These are phyloP conservation scores for Dipteronia sinensis DNA, from an alignment of 345 rosid species.

Conservation along the genomic window DNA sequence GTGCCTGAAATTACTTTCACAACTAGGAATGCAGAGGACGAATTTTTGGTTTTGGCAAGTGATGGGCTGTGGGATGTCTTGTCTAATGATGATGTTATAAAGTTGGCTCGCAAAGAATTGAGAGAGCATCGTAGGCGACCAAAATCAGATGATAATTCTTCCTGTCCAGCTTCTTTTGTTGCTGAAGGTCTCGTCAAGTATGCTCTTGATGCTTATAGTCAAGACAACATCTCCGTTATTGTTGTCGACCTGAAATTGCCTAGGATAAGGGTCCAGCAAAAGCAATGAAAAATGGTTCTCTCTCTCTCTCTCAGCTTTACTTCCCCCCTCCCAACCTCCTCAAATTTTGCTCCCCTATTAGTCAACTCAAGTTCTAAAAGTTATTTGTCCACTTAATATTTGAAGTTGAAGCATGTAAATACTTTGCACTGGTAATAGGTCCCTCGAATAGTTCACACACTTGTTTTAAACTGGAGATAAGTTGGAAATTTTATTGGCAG, in stretches of 20 bases:
- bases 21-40: constrained; percentile 34
- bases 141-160: not conserved
- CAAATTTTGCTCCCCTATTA: too few species aligned
- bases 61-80: constrained; percentile 57
- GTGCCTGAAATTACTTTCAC: constrained; percentile 46
- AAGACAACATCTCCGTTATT: constrained; percentile 27
- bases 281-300: not conserved
- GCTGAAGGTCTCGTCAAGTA: constrained; percentile 3
- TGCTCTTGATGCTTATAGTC: constrained; percentile 14
- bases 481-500: too few species aligned
- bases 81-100: constrained; percentile 37
- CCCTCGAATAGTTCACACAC: too few species aligned
- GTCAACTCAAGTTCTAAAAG: too few species aligned
- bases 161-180: constrained; percentile 1
- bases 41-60: constrained; percentile 47
- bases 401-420: not conserved
- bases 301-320: not conserved
- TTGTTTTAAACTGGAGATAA: not conserved
- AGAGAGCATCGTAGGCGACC: constrained; percentile 8
- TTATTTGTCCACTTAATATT: not conserved
- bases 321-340: too few species aligned
- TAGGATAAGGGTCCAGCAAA: constrained; percentile 10
- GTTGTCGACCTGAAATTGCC: constrained; percentile 25
- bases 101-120: constrained; percentile 31
- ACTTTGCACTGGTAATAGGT: too few species aligned